Conservation (phyloP, 495 filamentous ascomycete species). For the Penicillium cinerascens region DNA sequence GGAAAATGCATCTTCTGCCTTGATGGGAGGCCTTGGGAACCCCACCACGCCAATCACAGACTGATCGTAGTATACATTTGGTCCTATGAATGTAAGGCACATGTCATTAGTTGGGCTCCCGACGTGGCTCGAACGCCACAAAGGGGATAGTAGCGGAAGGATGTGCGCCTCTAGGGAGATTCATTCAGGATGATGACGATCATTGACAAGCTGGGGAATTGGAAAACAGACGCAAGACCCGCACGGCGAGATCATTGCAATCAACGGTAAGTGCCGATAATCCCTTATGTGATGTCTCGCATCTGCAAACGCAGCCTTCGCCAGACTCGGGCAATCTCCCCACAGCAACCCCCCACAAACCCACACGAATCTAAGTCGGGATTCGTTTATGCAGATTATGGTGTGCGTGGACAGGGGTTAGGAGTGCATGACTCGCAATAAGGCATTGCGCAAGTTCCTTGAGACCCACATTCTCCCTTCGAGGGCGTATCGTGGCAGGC, state of each 20-base stretch:
- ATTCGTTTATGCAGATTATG: neutral
- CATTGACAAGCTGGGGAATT: constrained; percentile 15
- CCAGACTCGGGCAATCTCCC: neutral
- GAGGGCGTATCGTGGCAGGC: neutral
- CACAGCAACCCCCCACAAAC: neutral
- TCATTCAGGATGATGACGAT: neutral
- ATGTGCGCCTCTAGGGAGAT: constrained; percentile 2
- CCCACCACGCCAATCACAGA: constrained; percentile 21
- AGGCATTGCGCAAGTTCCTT: constrained; percentile 7
- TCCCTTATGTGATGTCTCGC: constrained; percentile 29
- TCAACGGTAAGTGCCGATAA: constrained; percentile 2
- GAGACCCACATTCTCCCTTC: constrained; percentile 12
- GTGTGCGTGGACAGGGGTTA: neutral
- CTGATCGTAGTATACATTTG: constrained; percentile 7
- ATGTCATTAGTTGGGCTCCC: constrained; percentile 21
- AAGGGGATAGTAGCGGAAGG: constrained; percentile 11
- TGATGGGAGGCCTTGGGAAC: constrained; percentile 18
- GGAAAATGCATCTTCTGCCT: constrained; percentile 5
- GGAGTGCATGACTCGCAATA: constrained; percentile 14
- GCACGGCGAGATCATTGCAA: constrained; percentile 6
- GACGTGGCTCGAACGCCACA: constrained; percentile 21
- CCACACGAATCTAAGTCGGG: constrained; percentile 7
- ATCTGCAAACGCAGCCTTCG: constrained; percentile 3
- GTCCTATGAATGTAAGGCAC: constrained; percentile 30
- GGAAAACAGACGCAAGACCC: constrained; percentile 10